Evolutionary conservation across 2,329 filamentous ascomycete species (phyloP), one percentile per base, ranked within the genome.

Genomic region (Metarhizium album): DNA sequence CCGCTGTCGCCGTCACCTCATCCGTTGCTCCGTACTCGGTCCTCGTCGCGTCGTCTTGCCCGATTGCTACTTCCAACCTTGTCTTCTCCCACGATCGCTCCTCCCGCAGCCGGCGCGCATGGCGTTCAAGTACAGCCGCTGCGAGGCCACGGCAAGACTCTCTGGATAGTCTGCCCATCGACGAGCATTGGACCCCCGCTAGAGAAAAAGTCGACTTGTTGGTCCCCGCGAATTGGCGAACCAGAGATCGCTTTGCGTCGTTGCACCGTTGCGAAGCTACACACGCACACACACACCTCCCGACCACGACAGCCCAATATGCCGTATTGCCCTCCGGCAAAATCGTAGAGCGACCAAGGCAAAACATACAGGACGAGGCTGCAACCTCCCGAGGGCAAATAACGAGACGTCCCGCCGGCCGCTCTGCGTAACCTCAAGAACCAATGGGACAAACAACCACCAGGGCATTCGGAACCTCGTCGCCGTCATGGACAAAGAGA

Each of bases 391-490:
- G 61, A 31, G 48, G 45, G 51, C 59, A 63, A 59, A 63, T 62
- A 59, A 62, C 55, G 58, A 61, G 54, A 59, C 59, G 60, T 54
- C 53, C 59, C 53, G 57, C 57, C 57, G 20, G 56, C 55, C 54
- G 54, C 57, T 56, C 57, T 64, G 62, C 61, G 62, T 64, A 64
- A 64, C 62, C 56, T 55, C 50, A 23, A 49, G 43, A 49, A 43
- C 62, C 62, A 64, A 64, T 64, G 61, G 59, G 60, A 64, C 11
- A 1, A 27, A 24, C 35, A 33, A 38, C 42, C 33, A n/a, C 22
- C 38, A 66, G 62, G 65, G 57, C 54, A 63, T 65, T 57, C 62
- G 60, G 57, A 63, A 63, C 55, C 58, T 61, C 57, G 59, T 59
- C 52, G 58, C 29, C 46, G 52, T 61, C 54, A 63, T 63, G 58